phyloP scores from a whole-genome alignment of 1,284 basidiomycete genomes.

The Melampsora americana region DNA sequence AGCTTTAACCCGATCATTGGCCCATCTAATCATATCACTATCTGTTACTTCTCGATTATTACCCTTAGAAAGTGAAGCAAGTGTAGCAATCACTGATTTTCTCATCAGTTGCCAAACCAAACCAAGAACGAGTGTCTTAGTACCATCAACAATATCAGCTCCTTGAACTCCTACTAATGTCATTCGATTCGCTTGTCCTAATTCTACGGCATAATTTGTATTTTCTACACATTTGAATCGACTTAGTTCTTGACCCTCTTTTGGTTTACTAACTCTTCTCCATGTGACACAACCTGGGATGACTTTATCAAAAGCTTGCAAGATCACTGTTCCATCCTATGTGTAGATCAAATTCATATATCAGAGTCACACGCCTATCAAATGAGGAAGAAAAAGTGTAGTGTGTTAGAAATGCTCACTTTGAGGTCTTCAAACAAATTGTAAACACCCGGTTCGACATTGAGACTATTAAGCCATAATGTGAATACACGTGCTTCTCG shows the following conservation, averaged over 20 bases:
- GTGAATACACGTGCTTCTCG: conserved; percentile 55
- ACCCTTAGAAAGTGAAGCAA: conserved; percentile 71
- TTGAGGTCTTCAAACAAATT: conserved; percentile 55
- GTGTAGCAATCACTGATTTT: conserved; percentile 86
- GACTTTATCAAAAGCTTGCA: conserved; percentile 55
- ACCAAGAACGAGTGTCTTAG: conserved; percentile 53
- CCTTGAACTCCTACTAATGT: conserved; percentile 55
- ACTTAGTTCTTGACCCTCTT: conserved; percentile 52
- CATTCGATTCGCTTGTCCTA: conserved; percentile 53
- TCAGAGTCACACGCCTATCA: not conserved
- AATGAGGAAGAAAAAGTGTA: not conserved
- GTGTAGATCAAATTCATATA: not conserved
- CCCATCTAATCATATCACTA: conserved; percentile 92
- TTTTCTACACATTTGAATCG: conserved; percentile 55
- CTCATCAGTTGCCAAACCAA: conserved; percentile 55
- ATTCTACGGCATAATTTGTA: conserved; percentile 54
- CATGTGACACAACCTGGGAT: conserved; percentile 53
- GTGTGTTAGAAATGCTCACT: conserved; percentile 4
- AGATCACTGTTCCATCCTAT: conserved; percentile 52
- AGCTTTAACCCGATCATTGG: conserved; percentile 81
- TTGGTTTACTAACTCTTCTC: conserved; percentile 52
- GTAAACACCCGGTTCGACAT: conserved; percentile 55
- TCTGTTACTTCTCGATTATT: conserved; percentile 74
- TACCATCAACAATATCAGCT: conserved; percentile 55
- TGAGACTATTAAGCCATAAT: conserved; percentile 54